Evolutionary conservation across 441 rosid genomes (phyloP).

Genomic region (Adansonia rubrostipa): DNA sequence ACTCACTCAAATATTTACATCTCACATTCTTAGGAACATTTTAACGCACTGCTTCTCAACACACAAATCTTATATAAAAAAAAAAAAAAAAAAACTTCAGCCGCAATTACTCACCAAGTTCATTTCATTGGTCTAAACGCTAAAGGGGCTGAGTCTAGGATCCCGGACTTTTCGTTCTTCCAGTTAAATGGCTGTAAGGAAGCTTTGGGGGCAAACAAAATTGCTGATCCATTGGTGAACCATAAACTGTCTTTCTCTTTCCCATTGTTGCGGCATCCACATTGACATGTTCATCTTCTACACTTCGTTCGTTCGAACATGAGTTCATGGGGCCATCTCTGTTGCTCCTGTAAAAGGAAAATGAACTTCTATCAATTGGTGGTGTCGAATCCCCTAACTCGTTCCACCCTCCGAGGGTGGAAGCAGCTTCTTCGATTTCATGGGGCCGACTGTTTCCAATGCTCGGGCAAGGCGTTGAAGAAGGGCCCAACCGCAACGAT

Average conservation of each 20-base stretch:
- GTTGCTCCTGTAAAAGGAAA: conserved; percentile 23
- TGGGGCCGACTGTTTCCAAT: conserved; percentile 16
- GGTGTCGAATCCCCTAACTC: conserved; percentile 35
- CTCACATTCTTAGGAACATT: conserved; percentile 28
- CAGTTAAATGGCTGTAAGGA: conserved; percentile 32
- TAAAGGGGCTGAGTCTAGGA: conserved; percentile 31
- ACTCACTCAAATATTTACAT: conserved; percentile 38
- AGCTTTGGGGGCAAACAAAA: conserved; percentile 45
- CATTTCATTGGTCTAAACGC: conserved; percentile 26
- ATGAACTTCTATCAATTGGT: conserved; percentile 23
- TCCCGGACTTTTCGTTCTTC: conserved; percentile 39
- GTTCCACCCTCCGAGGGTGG: conserved; percentile 35
- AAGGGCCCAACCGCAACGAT: conserved; percentile 72
- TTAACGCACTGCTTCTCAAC: conserved; percentile 30
- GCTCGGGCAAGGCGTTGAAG: conserved; percentile 31
- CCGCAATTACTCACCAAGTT: conserved; percentile 26
- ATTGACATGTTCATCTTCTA: conserved; percentile 23
- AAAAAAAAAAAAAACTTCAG: conserved; percentile 24
- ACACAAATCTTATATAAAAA: background rate
- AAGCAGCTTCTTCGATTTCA: conserved; percentile 28
- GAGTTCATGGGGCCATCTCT: conserved; percentile 27
- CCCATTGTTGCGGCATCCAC: conserved; percentile 29
- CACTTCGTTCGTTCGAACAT: conserved; percentile 26
- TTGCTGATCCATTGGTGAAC: conserved; percentile 38
- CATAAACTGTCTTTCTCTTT: conserved; percentile 45